Evolutionary conservation across 495 filamentous ascomycete species (phyloP), one percentile per base, ranked within the genome.

Genomic region (Glarea lozoyensis): DNA sequence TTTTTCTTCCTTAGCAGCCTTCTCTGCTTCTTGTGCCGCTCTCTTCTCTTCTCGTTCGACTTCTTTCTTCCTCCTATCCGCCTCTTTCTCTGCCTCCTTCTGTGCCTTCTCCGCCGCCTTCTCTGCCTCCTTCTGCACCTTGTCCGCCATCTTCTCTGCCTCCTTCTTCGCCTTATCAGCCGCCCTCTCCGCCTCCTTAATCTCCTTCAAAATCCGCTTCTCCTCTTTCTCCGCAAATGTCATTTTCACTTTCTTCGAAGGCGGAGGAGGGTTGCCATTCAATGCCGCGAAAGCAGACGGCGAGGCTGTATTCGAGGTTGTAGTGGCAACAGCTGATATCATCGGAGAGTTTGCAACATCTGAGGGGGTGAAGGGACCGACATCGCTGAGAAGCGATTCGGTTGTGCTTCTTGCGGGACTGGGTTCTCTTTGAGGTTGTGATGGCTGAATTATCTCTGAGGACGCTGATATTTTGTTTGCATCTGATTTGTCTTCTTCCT

Each of bases 21-120:
- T 71, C 45, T 65, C 61, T 0, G 67, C 47, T 67, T 68, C 55
- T 69, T 66, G 23, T 41, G 45, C 50, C 40, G 66, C 50, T 64
- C 74, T 69, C 48, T 72, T 74, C 1, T 63, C 68, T 39, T 77
- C 75, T 38, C 58, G 61, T 41, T 63, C 59, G 30, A 63, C 67
- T 4, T 63, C 60, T 20, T 60, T 61, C 31, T 64, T 68, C 22
- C 61, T 63, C 24, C 56, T 65, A 48, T 65, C 66, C 47, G 79
- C 25, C 25, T 29, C 25, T n/a, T 29, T 29, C 25, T 29, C 25
- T 7, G 25, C 25, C 7, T 29, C 25, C n/a, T n/a, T 7, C n/a
- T n/a, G 25, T 29, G 25, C 25, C 25, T 75, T 30, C 74, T 72
- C 29, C 72, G 69, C 15, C 42, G 59, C 63, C 4, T 56, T 55